Conservation (phyloP, 2,329 filamentous ascomycete genomes). For the Xylaria sp. region DNA sequence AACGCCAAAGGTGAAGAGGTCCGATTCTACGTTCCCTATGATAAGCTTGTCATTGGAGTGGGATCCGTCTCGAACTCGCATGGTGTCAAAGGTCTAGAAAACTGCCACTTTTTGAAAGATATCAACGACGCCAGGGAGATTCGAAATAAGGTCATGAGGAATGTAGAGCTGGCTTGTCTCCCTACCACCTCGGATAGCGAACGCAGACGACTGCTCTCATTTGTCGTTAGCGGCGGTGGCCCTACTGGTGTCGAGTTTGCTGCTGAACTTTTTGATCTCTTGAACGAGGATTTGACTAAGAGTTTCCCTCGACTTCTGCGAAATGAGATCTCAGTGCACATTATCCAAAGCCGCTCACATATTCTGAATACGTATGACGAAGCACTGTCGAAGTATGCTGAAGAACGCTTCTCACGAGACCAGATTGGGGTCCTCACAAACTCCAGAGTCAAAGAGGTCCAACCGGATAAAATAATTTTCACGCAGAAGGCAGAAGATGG, state of each 20-base stretch:
- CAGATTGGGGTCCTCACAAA: slow-evolving; percentile 93
- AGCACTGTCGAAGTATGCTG: slow-evolving; percentile 89
- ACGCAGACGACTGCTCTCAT: slow-evolving; percentile 85
- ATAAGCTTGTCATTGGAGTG: slow-evolving; percentile 93
- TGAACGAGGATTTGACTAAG: slow-evolving; percentile 89
- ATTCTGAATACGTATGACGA: slow-evolving; percentile 99
- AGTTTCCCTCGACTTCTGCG: slow-evolving; percentile 90
- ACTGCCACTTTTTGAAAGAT: slow-evolving; percentile 95
- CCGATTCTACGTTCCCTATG: slow-evolving; percentile 94
- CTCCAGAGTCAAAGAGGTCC: slow-evolving; percentile 90
- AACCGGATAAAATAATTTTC: slow-evolving; percentile 85
- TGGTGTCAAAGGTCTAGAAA: slow-evolving; percentile 91
- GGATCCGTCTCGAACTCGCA: slow-evolving; percentile 94
- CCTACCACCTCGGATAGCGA: slow-evolving; percentile 92
- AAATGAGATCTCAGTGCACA: slow-evolving; percentile 96
- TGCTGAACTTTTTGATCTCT: slow-evolving; percentile 92
- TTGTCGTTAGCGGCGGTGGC: slow-evolving; percentile 94
- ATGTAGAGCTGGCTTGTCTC: slow-evolving; percentile 90
- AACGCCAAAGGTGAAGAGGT: slow-evolving; percentile 77
- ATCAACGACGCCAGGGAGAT: slow-evolving; percentile 92
- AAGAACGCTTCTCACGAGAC: slow-evolving; percentile 89
- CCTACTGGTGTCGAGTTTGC: slow-evolving; percentile 98
- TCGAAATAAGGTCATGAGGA: slow-evolving; percentile 86
- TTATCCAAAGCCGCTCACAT: slow-evolving; percentile 93
- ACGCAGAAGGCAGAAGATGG: slow-evolving; percentile 82